Evolutionary conservation across 768 basidiomycete genomes (phyloP).

Genomic region (Royoungia palumana): DNA sequence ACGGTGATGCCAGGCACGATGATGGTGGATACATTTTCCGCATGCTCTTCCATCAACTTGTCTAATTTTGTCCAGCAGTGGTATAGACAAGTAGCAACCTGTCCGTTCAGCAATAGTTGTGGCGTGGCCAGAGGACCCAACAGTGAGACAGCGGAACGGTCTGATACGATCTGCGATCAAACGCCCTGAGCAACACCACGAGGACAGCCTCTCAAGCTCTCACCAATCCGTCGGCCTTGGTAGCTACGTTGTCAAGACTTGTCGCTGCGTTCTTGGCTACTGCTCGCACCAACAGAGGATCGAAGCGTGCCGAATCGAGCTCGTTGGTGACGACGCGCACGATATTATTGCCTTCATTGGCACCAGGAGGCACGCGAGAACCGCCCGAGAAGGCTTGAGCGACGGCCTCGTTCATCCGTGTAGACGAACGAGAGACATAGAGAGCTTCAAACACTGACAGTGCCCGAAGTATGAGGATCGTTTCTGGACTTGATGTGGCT

Average conservation of each 20-base stretch:
- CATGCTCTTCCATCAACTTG: constrained; percentile 24
- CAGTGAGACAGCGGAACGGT: constrained; percentile 68
- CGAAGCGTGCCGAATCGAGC: constrained; percentile 48
- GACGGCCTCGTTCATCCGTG: constrained; percentile 80
- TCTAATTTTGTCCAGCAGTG: constrained; percentile 25
- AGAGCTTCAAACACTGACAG: constrained; percentile 80
- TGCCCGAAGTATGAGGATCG: constrained; percentile 80
- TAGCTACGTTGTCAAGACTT: constrained; percentile 65
- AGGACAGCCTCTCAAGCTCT: constrained; percentile 20
- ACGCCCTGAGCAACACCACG: background rate
- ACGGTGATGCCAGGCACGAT: constrained; percentile 62
- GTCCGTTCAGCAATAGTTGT: constrained; percentile 75
- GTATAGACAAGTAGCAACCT: constrained; percentile 66
- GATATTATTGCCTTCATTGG: constrained; percentile 72
- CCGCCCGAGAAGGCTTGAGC: constrained; percentile 74
- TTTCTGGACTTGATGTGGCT: constrained; percentile 68
- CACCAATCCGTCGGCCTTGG: constrained; percentile 68
- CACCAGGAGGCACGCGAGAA: constrained; percentile 62
- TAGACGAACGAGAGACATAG: constrained; percentile 84
- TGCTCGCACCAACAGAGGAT: constrained; percentile 78
- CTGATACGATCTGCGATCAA: constrained; percentile 56
- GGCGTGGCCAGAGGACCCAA: constrained; percentile 75
- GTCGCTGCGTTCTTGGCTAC: constrained; percentile 72
- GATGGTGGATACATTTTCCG: constrained; percentile 44
- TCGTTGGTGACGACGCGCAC: constrained; percentile 84